phyloP scores from a whole-genome alignment of 2,329 filamentous ascomycete genomes.

The Westerdykella sp. region DNA sequence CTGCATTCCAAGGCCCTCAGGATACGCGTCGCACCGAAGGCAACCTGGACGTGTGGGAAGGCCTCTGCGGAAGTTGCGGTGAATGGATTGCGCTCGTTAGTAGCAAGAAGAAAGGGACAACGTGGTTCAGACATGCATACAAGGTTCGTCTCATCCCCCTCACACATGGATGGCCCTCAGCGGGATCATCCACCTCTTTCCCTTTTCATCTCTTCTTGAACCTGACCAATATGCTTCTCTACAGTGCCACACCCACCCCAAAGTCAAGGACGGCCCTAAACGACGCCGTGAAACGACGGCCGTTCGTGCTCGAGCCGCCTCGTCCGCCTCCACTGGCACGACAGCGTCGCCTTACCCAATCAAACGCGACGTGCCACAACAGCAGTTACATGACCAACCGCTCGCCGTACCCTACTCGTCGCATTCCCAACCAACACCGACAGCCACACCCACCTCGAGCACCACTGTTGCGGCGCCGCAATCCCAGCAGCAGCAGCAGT shows the following conservation, averaged over 20 bases:
- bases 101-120: slow-evolving; percentile 88
- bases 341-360: slow-evolving; percentile 30
- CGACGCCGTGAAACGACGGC: slow-evolving; percentile 37
- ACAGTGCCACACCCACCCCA: slow-evolving; percentile 40
- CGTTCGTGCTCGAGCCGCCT: slow-evolving; percentile 32
- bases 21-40: slow-evolving; percentile 71
- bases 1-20: slow-evolving; percentile 69
- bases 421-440: slow-evolving; percentile 29
- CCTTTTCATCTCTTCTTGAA: slow-evolving; percentile 3
- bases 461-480: background rate
- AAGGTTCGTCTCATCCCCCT: slow-evolving; percentile 53
- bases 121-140: slow-evolving; percentile 85
- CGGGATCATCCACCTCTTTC: slow-evolving; percentile 1
- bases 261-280: slow-evolving; percentile 40
- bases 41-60: slow-evolving; percentile 77
- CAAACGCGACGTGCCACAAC: slow-evolving; percentile 23
- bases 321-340: slow-evolving; percentile 25
- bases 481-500: slow-evolving; percentile 2
- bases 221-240: background rate
- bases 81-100: slow-evolving; percentile 77
- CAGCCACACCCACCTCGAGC: slow-evolving; percentile 17
- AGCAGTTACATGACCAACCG: slow-evolving; percentile 4
- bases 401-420: slow-evolving; percentile 4
- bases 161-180: slow-evolving; percentile 1
- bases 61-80: slow-evolving; percentile 68